A percentile compares a stretch with the other conserved stretches of the same genome.
Conservation (phyloP, 202 grass and related monocot species). For the Musa balbisiana region DNA sequence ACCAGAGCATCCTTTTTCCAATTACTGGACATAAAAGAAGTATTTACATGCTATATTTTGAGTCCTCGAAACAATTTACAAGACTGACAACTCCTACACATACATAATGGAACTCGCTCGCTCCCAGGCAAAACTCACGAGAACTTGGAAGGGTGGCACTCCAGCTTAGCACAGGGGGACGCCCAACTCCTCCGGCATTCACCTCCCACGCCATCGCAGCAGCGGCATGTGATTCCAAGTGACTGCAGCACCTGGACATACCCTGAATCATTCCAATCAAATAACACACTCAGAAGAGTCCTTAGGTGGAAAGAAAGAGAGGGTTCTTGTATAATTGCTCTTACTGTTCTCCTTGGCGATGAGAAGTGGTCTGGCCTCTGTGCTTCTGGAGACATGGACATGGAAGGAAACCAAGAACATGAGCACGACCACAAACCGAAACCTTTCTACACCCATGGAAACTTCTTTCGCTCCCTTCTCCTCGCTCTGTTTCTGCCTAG, state of each 20-base stretch:
- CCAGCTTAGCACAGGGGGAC: background rate
- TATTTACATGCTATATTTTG: too few species aligned
- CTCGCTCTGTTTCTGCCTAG: background rate
- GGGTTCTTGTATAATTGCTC: background rate
- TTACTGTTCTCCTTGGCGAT: background rate
- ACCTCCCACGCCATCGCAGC: slow-evolving; percentile 5
- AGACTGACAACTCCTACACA: too few species aligned
- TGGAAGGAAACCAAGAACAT: background rate
- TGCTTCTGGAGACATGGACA: background rate
- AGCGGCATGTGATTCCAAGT: slow-evolving; percentile 1
- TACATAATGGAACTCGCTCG: too few species aligned
- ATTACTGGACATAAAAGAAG: too few species aligned
- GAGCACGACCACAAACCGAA: background rate
- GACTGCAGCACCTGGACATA: slow-evolving; percentile 3
- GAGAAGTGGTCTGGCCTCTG: background rate
- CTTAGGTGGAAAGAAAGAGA: too few species aligned
- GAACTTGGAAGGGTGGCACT: slow-evolving; percentile 5
- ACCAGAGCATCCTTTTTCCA: too few species aligned
- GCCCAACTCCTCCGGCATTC: slow-evolving; percentile 2
- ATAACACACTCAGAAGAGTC: background rate
- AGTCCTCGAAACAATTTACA: too few species aligned
- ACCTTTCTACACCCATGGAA: background rate
- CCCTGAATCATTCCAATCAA: background rate
- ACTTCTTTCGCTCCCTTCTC: background rate
- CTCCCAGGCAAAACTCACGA: background rate